Percentiles rank a stretch among this genome's conserved stretches.
Conservation (phyloP, 257 asterid genomes). For the Parsonsia alboflavescens region DNA sequence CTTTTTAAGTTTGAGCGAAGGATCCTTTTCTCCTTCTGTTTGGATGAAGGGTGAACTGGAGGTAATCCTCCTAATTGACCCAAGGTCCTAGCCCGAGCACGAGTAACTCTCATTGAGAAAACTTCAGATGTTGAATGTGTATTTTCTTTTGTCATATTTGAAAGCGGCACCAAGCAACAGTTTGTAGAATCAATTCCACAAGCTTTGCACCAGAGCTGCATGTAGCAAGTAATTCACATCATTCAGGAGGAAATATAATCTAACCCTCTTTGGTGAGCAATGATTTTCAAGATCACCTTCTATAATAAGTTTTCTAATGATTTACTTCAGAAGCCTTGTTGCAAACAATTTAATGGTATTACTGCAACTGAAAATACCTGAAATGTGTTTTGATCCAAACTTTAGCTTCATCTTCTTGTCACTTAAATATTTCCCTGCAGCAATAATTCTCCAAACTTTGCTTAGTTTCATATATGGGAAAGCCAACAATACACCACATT, state of each 20-base stretch:
- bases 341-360: neutral
- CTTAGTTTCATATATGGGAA: too few species aligned
- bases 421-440: conserved; percentile 9
- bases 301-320: neutral
- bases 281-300: neutral
- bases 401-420: conserved; percentile 11
- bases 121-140: conserved; percentile 34
- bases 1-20: conserved; percentile 53
- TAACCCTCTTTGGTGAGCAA: too few species aligned
- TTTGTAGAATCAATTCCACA: conserved; percentile 24
- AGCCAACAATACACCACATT: neutral
- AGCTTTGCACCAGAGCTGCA: conserved; percentile 44
- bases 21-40: conserved; percentile 41
- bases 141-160: conserved; percentile 58
- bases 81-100: conserved; percentile 68
- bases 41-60: conserved; percentile 55
- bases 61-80: conserved; percentile 62
- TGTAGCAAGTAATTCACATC: neutral
- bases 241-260: neutral
- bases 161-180: conserved; percentile 31
- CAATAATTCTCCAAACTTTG: neutral
- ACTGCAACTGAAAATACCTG: conserved; percentile 10
- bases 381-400: conserved; percentile 14
- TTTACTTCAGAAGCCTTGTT: neutral
- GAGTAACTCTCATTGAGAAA: conserved; percentile 54